Base-by-base conservation (phyloP, 2,329 filamentous ascomycete species). In the Ophiostoma ips region DNA sequence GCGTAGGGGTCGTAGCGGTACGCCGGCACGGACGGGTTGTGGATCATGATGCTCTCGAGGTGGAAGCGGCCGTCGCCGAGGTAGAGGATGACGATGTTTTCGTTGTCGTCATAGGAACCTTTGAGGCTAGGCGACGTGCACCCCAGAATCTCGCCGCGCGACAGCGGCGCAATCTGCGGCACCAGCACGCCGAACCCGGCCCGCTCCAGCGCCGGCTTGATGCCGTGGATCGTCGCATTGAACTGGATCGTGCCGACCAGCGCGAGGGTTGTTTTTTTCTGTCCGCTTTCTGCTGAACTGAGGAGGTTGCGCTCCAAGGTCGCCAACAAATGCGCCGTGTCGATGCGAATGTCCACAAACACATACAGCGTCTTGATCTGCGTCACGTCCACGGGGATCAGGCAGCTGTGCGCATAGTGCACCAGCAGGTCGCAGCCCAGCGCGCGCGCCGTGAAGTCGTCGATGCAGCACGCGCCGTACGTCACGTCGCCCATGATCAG, bases 401-500 rank as follows among this genome's bases (percentile, higher is more conserved):
- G 73, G 60, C 92, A 98, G 62, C 86, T 94, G 68, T 98, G 92
- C 1, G 92, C 92, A 63, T 98, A 98, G 68, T 98, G 92, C 1
- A 98, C 86, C 10, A 98, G 73, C 7, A 98, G 71, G 59, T 98
- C 92, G 63, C 92, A 98, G 2, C 88, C 92, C 19, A 98, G 75
- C 1, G 94, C 92, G 41, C 90, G 75, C 1, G 92, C 94, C 0
- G 92, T 98, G 68, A 94, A 98, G 68, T 98, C 92, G 64, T 98
- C 92, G 59, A 98, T 95, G 63, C 92, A 98, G 71, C 92, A 98
- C 19, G 92, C 92, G 55, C 92, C 92, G 64, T 98, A 98, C 1
- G 92, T 98, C 40, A 98, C 92, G 63, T 98, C 92, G 54, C 92
- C 92, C 92, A 98, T 98, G 64, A 98, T 98, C 49, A 96, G 73